Evolutionary conservation across 176 grass and related monocot genomes (phyloP).

Genomic region (Phyllostachys edulis): DNA sequence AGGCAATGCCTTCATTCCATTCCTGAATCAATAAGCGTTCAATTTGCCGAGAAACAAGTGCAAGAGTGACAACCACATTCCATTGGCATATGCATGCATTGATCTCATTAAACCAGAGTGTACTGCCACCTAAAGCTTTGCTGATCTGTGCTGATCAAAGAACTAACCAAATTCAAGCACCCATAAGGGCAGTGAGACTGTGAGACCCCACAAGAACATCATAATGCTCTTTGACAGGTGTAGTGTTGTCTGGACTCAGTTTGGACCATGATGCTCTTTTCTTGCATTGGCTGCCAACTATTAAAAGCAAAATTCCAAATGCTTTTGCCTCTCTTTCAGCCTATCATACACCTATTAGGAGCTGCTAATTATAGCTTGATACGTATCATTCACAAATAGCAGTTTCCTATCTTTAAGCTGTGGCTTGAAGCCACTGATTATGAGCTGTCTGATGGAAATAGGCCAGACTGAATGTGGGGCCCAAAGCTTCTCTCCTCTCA

Average conservation of each 20-base stretch:
- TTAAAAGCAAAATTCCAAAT: not conserved
- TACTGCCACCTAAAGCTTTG: slow-evolving; percentile 36
- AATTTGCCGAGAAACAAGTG: not conserved
- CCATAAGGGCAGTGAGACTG: not conserved
- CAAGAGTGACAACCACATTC: not conserved
- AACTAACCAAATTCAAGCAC: not conserved
- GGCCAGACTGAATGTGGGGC: slow-evolving; percentile 32
- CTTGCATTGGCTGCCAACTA: not conserved
- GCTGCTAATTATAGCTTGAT: not conserved
- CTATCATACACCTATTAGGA: not conserved
- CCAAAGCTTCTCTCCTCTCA: not conserved
- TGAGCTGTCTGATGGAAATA: slow-evolving; percentile 41
- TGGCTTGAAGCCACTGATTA: not conserved
- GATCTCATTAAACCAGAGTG: slow-evolving; percentile 13
- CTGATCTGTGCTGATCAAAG: slow-evolving; percentile 28
- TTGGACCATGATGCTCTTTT: slow-evolving; percentile 4
- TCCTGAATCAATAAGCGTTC: not conserved
- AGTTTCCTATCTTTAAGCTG: slow-evolving; percentile 19
- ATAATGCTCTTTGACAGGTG: slow-evolving; percentile 26
- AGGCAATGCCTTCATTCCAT: not conserved
- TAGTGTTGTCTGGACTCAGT: not conserved
- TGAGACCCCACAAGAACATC: slow-evolving; percentile 13
- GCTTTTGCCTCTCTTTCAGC: not conserved
- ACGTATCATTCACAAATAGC: slow-evolving; percentile 3
- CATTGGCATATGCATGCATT: not conserved